Evolutionary conservation across 768 basidiomycete genomes (phyloP).

Genomic region (Calvatia gigantea): DNA sequence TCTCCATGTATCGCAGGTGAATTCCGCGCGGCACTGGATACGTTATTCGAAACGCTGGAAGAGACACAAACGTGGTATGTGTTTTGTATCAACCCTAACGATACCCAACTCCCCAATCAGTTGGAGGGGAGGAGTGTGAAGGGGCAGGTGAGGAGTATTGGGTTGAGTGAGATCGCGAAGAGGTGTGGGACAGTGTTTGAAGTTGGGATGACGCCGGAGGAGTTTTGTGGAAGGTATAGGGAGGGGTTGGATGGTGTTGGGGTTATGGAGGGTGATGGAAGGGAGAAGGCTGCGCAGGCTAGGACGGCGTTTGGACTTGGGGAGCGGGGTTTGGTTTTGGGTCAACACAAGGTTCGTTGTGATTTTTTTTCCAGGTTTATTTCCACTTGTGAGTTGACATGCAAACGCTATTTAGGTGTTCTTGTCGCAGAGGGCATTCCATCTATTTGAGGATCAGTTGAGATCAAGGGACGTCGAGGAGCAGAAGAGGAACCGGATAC

Average conservation of each 20-base stretch:
- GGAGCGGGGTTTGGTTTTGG: slow-evolving; percentile 76
- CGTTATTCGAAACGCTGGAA: slow-evolving; percentile 81
- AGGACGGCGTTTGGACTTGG: slow-evolving; percentile 50
- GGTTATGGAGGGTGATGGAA: slow-evolving; percentile 55
- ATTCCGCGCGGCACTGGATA: slow-evolving; percentile 81
- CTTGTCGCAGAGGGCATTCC: slow-evolving; percentile 83
- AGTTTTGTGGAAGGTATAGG: slow-evolving; percentile 83
- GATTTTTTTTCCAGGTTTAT: background rate
- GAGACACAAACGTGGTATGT: slow-evolving; percentile 91
- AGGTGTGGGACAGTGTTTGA: slow-evolving; percentile 68
- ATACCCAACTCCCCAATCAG: slow-evolving; percentile 92
- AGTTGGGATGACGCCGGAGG: slow-evolving; percentile 79
- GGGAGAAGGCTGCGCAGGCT: slow-evolving; percentile 59
- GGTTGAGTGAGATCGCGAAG: slow-evolving; percentile 74
- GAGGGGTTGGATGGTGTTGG: slow-evolving; percentile 58
- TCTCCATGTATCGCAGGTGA: slow-evolving; percentile 82
- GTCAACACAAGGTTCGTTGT: slow-evolving; percentile 72
- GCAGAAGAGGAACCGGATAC: slow-evolving; percentile 73
- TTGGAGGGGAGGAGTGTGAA: slow-evolving; percentile 90
- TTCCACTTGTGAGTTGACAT: background rate
- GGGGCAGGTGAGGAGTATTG: slow-evolving; percentile 82
- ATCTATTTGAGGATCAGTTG: slow-evolving; percentile 82
- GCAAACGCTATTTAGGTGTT: slow-evolving; percentile 59
- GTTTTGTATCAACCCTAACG: slow-evolving; percentile 93
- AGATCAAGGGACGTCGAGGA: slow-evolving; percentile 84